Conservation (phyloP, 176 grass and related monocot species). For the Echinochloa phyllopogon region DNA sequence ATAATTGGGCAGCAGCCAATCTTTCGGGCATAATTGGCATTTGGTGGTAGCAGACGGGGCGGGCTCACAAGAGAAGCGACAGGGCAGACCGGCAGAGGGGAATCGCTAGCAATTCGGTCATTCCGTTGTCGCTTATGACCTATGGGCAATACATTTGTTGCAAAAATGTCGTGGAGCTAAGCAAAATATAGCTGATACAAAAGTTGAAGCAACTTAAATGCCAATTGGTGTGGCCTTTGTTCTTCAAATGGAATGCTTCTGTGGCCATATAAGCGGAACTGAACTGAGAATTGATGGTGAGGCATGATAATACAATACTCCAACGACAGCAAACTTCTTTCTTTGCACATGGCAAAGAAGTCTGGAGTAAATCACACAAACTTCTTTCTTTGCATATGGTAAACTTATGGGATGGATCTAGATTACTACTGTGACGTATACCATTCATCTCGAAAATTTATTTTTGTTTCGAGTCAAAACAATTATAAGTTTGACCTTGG, state of each 20-base stretch:
- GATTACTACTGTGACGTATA: too few species aligned
- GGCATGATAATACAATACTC: too few species aligned
- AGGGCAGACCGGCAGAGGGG: neutral
- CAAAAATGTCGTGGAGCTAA: neutral
- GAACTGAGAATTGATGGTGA: neutral
- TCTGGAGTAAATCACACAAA: too few species aligned
- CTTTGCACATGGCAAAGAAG: too few species aligned
- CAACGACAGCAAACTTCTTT: too few species aligned
- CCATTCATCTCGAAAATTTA: too few species aligned
- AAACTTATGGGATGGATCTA: too few species aligned
- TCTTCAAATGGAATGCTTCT: neutral
- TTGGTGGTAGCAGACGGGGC: neutral
- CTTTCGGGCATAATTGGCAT: slow-evolving; percentile 17
- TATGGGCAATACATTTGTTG: neutral
- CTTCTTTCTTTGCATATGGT: too few species aligned
- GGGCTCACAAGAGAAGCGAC: neutral
- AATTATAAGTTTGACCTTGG: too few species aligned
- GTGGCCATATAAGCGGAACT: neutral
- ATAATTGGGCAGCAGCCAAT: neutral
- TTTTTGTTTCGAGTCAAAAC: too few species aligned
- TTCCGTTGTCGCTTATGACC: neutral
- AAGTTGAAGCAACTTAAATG: neutral
- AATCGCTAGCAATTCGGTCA: neutral
- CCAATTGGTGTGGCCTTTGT: neutral
- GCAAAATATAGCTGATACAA: neutral